Evolutionary conservation across 2,329 filamentous ascomycete species (phyloP), one percentile per base, ranked within the genome.

Genomic region (Aspergillus sclerotialis): DNA sequence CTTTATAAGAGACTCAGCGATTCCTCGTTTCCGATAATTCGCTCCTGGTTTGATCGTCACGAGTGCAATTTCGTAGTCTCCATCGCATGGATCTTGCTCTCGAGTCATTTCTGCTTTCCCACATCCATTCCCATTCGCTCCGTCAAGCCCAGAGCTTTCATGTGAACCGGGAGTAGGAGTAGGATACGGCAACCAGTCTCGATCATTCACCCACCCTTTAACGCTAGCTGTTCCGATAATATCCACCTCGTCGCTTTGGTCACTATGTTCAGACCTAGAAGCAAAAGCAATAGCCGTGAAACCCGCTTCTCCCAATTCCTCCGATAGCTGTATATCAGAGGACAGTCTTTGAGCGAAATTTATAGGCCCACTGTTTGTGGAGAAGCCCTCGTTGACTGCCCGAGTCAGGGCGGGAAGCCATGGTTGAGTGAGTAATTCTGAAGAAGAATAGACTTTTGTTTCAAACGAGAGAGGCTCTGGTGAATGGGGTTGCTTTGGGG

Each of bases 151-250:
- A n/a, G n/a, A n/a, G n/a, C n/a, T n/a, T 15, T 30, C 17, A 7
- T 27, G 10, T 23, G 7, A 6, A 23, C 7, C 19, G 19, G 19
- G 7, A 10, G 6, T 6, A 6, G 6, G 31, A 11, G 36, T 12
- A 11, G 40, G 28, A 15, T 28, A 23, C 13, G 29, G 36, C 9
- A 7, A 24, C 39, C 37, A 42, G 11, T 37, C 26, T 2, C 32
- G 34, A 13, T 44, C 42, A n/a, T 42, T 35, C 32, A 39, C 37
- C 37, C 42, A 44, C 7, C 21, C 26, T 18, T 44, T 42, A 30
- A 44, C 35, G 28, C 42, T 44, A 8, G 42, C 42, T 4, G 42
- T 42, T 13, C 42, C 42, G 25, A 44, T 37, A 3, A 44, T 30
- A 24, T 44, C 33, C 13, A 7, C 9, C n/a, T 35, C 28, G n/a